Conservation (phyloP, 2,329 filamentous ascomycete species). For the Pestalotiopsis sp. region DNA sequence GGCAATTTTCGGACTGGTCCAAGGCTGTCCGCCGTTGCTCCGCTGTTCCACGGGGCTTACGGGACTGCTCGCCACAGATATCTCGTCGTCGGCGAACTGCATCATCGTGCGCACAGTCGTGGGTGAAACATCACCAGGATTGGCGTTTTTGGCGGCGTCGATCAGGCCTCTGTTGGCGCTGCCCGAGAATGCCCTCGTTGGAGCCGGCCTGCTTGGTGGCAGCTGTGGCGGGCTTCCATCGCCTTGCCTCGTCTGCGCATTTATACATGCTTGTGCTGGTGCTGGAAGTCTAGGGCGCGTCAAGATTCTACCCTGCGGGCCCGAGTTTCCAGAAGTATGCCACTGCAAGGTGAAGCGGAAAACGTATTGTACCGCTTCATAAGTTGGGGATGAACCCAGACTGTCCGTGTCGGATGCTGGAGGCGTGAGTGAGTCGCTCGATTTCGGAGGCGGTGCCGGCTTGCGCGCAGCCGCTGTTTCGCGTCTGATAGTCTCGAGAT, state of each 20-base stretch:
- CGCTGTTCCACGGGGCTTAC: slow-evolving; percentile 21
- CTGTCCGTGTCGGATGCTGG: slow-evolving; percentile 54
- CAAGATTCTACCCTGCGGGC: slow-evolving; percentile 64
- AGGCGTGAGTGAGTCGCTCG: slow-evolving; percentile 31
- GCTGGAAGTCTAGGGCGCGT: slow-evolving; percentile 69
- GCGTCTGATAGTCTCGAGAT: slow-evolving; percentile 51
- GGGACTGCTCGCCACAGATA: slow-evolving; percentile 23
- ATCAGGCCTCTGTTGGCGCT: slow-evolving; percentile 48
- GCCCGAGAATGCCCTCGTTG: slow-evolving; percentile 52
- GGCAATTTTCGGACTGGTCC: slow-evolving; percentile 18
- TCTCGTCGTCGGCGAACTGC: slow-evolving; percentile 22
- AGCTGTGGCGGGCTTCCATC: slow-evolving; percentile 41
- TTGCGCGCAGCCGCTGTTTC: slow-evolving; percentile 51
- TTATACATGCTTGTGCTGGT: slow-evolving; percentile 68
- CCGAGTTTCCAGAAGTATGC: slow-evolving; percentile 54
- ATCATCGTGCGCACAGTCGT: slow-evolving; percentile 26
- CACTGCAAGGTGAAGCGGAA: slow-evolving; percentile 78
- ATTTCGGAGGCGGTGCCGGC: slow-evolving; percentile 36
- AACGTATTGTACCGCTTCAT: slow-evolving; percentile 60
- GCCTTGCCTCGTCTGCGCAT: slow-evolving; percentile 17
- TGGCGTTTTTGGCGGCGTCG: slow-evolving; percentile 54
- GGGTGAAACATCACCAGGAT: slow-evolving; percentile 34
- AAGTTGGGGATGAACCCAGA: slow-evolving; percentile 56
- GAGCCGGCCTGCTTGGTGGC: slow-evolving; percentile 40
- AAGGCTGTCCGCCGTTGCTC: slow-evolving; percentile 24